Conservation (phyloP, 139 green algal genomes). For the Coelastrella sp. region DNA sequence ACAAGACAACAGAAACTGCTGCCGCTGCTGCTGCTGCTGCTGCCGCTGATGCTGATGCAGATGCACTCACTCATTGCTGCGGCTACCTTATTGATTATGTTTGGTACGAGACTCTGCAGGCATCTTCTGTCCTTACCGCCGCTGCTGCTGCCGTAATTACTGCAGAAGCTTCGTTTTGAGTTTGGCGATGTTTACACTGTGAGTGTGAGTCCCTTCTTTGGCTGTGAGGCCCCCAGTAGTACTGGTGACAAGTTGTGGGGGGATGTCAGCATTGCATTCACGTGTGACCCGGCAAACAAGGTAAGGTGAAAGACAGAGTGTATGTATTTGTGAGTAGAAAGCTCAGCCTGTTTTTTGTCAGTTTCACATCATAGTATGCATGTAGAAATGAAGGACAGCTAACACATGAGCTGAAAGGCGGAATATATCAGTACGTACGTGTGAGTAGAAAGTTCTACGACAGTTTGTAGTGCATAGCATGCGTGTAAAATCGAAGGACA, state of each 20-base stretch:
- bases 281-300: constrained; percentile 79
- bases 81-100: background rate
- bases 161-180: constrained; percentile 83
- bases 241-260: constrained; percentile 59
- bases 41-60: too few species aligned
- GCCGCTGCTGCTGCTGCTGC: too few species aligned
- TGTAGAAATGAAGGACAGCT: too few species aligned
- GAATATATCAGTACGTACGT: too few species aligned
- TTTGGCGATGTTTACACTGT: constrained; percentile 76
- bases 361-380: background rate
- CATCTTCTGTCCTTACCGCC: background rate
- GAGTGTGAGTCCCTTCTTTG: constrained; percentile 70
- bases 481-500: too few species aligned
- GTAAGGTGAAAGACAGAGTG: background rate
- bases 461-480: too few species aligned
- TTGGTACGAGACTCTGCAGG: background rate
- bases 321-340: too few species aligned
- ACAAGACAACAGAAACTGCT: background rate
- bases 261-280: constrained; percentile 85
- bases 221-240: constrained; percentile 65
- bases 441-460: too few species aligned
- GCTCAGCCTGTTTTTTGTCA: background rate
- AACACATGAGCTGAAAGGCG: too few species aligned
- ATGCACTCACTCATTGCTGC: background rate
- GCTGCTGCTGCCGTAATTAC: constrained; percentile 17